phyloP scores from a whole-genome alignment of 257 asterid species.

The Rehmannia glutinosa region DNA sequence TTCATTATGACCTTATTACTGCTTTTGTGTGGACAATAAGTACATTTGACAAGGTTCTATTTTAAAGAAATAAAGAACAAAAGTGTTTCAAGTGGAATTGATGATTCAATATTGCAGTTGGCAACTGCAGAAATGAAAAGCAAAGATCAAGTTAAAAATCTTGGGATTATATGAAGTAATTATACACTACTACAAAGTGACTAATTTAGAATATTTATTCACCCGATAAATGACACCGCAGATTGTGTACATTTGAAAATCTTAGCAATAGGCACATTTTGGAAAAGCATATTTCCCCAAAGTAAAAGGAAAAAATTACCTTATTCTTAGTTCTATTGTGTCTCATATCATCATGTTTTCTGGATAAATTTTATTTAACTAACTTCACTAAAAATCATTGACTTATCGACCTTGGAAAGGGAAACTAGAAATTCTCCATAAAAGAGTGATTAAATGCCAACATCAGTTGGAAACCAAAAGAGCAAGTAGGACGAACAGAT shows the following conservation, averaged over 20 bases:
- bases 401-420: too few relatives aligned
- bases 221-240: too few relatives aligned
- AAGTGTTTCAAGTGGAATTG: too few relatives aligned
- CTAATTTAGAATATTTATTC: neutral
- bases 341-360: neutral
- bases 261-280: neutral
- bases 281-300: neutral
- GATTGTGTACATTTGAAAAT: too few relatives aligned
- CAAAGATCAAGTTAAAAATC: too few relatives aligned
- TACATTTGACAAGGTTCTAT: too few relatives aligned
- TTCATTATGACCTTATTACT: neutral
- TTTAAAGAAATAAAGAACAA: too few relatives aligned
- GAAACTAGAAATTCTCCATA: neutral
- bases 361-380: neutral
- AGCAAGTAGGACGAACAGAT: neutral
- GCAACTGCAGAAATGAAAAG: too few relatives aligned
- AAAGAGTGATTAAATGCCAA: neutral
- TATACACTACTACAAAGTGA: neutral
- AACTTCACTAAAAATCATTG: neutral
- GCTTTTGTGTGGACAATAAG: too few relatives aligned
- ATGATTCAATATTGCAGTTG: too few relatives aligned
- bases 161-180: neutral
- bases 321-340: neutral
- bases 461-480: neutral
- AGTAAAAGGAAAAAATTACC: neutral